Evolutionary conservation across 768 basidiomycete genomes (phyloP), one percentile per base, ranked within the genome.

Genomic region (Russula virescens): DNA sequence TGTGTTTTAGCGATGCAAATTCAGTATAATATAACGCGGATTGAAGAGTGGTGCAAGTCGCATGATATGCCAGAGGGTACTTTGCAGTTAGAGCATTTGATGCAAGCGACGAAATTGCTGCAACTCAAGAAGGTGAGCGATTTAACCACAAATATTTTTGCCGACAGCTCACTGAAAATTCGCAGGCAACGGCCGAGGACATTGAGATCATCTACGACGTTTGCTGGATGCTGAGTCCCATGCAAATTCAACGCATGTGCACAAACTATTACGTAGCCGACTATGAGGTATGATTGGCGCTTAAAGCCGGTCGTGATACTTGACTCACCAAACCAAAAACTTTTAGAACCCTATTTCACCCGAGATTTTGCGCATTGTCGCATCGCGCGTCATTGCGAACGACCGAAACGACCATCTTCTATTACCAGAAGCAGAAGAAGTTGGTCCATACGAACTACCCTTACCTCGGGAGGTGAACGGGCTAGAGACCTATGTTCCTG

Each of bases 51-150:
- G 97, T 99, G 97, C 80, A 98, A 99, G 77, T 95, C 97, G 26
- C 97, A 98, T 71, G 94, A 97, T 72, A 98, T 99, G 94, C 97
- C 96, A 1, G 97, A 99, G 73, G 97, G 97, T 10, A 92, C 93
- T 19, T 80, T 99, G 31, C 97, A 98, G 73, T 80, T 99, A 59
- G 97, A 99, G 75, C 95, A 98, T 76, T 81, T 99, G 76, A 97
- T 98, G 94, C 97, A 99, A 79, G 97, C 97, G 59, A 98, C 97
- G 70, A 98, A 99, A 76, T 77, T 99, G 58, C 79, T 99, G 26
- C 97, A 99, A 74, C 78, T 99, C 71, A 99, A 98, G 80, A 99
- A 99, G 83, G 94, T 88, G 58, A 25, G 78, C 70, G 13, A 10
- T 66, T 8, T 18, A 14, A 10, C 34, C 40, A 28, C 35, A 25